These are phyloP conservation scores for Tympanopsis confertula DNA, from an alignment of 2,329 filamentous ascomycete genomes.

Conservation along the genomic window DNA sequence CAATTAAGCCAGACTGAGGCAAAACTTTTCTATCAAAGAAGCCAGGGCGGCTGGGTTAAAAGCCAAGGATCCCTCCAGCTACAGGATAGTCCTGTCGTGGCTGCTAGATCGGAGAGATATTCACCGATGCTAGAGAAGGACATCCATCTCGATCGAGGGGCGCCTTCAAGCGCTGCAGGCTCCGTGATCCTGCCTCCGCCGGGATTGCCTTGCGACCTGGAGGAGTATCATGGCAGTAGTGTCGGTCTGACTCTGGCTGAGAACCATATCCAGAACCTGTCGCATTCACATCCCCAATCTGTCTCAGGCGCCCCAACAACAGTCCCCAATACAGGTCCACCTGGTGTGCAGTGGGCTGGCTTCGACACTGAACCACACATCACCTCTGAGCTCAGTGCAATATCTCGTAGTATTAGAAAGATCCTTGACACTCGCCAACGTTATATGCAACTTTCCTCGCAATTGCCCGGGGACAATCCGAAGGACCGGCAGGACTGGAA, in stretches of 20 bases:
- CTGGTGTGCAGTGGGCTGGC: constrained; percentile 41
- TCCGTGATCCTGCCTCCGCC: background rate
- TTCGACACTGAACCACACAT: constrained; percentile 68
- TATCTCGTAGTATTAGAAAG: constrained; percentile 82
- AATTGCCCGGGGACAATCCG: constrained; percentile 74
- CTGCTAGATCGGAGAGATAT: constrained; percentile 2
- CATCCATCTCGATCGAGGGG: too few relatives aligned
- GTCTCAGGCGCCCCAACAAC: too few relatives aligned
- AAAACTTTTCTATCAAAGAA: constrained; percentile 89
- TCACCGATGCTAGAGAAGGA: background rate
- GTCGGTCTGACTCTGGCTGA: background rate
- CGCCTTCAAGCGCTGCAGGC: background rate
- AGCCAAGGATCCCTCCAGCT: constrained; percentile 19
- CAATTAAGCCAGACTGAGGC: constrained; percentile 89
- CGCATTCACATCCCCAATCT: too few relatives aligned
- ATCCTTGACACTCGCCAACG: constrained; percentile 80
- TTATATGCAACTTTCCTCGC: constrained; percentile 76
- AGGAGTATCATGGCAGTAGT: background rate
- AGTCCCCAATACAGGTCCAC: background rate
- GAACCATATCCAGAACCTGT: background rate
- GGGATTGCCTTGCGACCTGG: background rate
- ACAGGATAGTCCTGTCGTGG: constrained; percentile 4
- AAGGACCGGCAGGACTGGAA: constrained; percentile 73
- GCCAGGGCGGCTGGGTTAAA: constrained; percentile 50
- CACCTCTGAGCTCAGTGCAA: constrained; percentile 70